Base-by-base conservation (phyloP, 257 asterid genomes). In the Solanum pennellii region DNA sequence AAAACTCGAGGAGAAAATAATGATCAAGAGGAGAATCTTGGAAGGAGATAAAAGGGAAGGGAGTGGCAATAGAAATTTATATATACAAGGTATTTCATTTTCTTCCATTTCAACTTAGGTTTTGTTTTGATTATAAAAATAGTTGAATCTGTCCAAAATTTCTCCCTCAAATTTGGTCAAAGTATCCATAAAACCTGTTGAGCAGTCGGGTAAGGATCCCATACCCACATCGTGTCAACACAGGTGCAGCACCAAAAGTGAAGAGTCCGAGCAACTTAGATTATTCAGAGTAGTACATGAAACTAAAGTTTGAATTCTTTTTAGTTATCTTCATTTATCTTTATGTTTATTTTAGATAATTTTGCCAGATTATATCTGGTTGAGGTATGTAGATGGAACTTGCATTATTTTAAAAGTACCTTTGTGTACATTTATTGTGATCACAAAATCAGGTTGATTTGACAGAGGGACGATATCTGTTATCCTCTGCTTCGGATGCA, bases 361-460 rank as follows among this genome's bases (percentile, higher is more conserved):
- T 20, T 29, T 82, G 44, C 68, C 45, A 29, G 69, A 82, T 49
- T 80, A 49, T 29, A 49, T 82, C 66, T 82, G 69, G 69, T 82
- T 49, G 29, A 3, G 69, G 18, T 86, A 77, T 52, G 60, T 89
- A 87, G 44, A 85, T 74, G 65, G 75, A 25, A 82, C 62, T 71
- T 89, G 69, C 68, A 74, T 75, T 68, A 90, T 88, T 85, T 82
- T 89, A 76, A 90, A 91, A 87, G 87, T 39, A 47, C 84, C 52
- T 76, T 80, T 90, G 88, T 91, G 93, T 90, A 88, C 93, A 84
- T 72, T 89, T 87, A 27, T 91, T 90, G 74, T 89, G 94, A 92
- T 93, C 92, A 93, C 94, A 91, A 92, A 92, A 90, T 93, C 98
- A 95, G 99, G 98, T 96, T 93, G 99, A 97, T 94, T 94, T 97